These are phyloP conservation scores for Cercospora sp. DNA, from an alignment of 2,329 filamentous ascomycete genomes.

Conservation along the genomic window DNA sequence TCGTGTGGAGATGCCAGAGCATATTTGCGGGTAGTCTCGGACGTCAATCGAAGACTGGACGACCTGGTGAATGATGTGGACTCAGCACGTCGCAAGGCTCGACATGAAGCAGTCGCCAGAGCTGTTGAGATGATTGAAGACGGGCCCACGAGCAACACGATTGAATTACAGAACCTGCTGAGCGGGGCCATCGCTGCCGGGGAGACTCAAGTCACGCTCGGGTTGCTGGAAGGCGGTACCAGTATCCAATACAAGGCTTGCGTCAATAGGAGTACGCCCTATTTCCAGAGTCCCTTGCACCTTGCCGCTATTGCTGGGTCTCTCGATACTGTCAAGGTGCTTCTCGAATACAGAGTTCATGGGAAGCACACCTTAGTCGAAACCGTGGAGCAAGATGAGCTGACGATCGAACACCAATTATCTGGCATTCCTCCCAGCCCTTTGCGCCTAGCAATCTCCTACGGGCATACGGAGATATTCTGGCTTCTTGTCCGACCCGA, in stretches of 20 bases:
- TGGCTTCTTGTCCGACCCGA: conserved; percentile 3
- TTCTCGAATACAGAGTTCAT: neutral
- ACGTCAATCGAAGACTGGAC: neutral
- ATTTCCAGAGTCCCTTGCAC: conserved; percentile 7
- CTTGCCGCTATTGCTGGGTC: conserved; percentile 7
- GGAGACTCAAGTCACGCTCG: neutral
- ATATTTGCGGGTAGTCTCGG: neutral
- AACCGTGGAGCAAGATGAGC: neutral
- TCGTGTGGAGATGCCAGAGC: too few relatives aligned
- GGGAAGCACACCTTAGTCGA: neutral
- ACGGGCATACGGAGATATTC: conserved; percentile 6
- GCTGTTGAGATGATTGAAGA: neutral
- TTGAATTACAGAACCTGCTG: conserved; percentile 8
- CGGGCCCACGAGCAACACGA: neutral
- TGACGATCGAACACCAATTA: neutral
- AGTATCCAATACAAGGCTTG: neutral
- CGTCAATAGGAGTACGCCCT: conserved; percentile 3
- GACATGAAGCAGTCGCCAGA: conserved; percentile 6
- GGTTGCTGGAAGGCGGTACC: neutral
- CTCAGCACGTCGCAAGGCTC: neutral
- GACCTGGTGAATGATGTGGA: neutral
- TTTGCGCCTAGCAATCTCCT: neutral
- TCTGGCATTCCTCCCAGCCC: neutral
- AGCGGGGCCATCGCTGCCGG: conserved; percentile 5
- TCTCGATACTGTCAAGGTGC: neutral